phyloP scores from a whole-genome alignment of 2,329 filamentous ascomycete species.

The Penicillium fuscoglaucum region DNA sequence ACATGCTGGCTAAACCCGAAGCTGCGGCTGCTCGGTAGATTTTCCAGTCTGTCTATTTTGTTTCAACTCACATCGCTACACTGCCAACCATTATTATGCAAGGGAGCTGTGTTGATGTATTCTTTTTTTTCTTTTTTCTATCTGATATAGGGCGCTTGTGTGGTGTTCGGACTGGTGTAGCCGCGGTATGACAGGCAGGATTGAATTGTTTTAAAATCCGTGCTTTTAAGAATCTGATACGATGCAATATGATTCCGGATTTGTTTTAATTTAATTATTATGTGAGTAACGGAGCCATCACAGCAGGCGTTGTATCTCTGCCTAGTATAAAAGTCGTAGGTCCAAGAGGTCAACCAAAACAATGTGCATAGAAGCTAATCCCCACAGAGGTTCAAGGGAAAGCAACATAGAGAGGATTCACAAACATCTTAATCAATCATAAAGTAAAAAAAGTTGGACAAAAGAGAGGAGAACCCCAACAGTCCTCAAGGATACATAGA shows the following conservation, averaged over 20 bases:
- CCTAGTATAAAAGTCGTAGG: neutral
- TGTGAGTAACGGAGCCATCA: neutral
- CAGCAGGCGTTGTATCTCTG: neutral
- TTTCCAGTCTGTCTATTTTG: neutral
- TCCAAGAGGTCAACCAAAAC: neutral
- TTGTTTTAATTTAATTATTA: neutral
- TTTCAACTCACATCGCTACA: neutral
- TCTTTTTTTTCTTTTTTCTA: slow-evolving; percentile 6
- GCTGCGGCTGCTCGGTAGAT: slow-evolving; percentile 31
- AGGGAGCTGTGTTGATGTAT: slow-evolving; percentile 8
- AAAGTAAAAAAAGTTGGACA: neutral
- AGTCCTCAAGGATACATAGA: neutral
- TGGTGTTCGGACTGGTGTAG: slow-evolving; percentile 24
- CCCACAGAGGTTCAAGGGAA: neutral
- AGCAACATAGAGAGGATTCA: slow-evolving; percentile 2
- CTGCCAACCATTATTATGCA: neutral
- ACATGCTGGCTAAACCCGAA: slow-evolving; percentile 58
- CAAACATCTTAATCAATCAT: neutral
- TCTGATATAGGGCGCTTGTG: slow-evolving; percentile 28
- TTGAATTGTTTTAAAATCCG: slow-evolving; percentile 18
- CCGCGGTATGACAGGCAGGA: slow-evolving; percentile 22
- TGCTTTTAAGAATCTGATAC: slow-evolving; percentile 3
- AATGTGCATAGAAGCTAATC: neutral
- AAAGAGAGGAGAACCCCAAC: neutral
- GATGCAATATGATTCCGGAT: slow-evolving; percentile 11